Conservation (phyloP, 1,284 basidiomycete species). For the Xerocomus amazonicus region DNA sequence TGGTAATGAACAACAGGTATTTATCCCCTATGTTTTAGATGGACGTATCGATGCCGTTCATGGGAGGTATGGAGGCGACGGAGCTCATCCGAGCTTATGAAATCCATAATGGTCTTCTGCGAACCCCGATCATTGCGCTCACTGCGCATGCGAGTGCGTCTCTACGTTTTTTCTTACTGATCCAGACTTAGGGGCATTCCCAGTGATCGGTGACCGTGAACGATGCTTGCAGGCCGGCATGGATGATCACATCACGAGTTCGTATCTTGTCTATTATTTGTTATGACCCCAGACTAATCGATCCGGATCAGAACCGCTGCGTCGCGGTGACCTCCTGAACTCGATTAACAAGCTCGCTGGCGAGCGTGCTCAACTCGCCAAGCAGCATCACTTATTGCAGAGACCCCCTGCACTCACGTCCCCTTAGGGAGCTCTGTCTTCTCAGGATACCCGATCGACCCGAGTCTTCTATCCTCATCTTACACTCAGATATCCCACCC, state of each 20-base stretch:
- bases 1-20: background rate
- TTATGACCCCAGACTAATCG: conserved; percentile 2
- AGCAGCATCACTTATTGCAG: conserved; percentile 32
- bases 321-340: conserved; percentile 71
- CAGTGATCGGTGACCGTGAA: conserved; percentile 95
- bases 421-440: conserved; percentile 12
- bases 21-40: conserved; percentile 51
- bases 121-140: conserved; percentile 92
- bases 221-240: conserved; percentile 90
- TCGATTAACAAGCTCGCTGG: conserved; percentile 72
- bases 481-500: conserved; percentile 19
- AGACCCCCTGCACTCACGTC: conserved; percentile 33
- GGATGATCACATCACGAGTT: conserved; percentile 78
- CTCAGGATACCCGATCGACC: background rate
- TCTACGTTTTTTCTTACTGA: background rate
- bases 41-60: conserved; percentile 98
- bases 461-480: conserved; percentile 3
- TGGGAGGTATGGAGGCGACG: conserved; percentile 92
- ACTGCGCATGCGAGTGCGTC: conserved; percentile 86
- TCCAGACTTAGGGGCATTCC: conserved; percentile 19
- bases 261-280: conserved; percentile 25
- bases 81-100: conserved; percentile 82
- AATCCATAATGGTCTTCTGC: conserved; percentile 63
- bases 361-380: conserved; percentile 37
- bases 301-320: conserved; percentile 56